Conservation (phyloP, 768 basidiomycete species). For the Phanerochaete carnosa region DNA sequence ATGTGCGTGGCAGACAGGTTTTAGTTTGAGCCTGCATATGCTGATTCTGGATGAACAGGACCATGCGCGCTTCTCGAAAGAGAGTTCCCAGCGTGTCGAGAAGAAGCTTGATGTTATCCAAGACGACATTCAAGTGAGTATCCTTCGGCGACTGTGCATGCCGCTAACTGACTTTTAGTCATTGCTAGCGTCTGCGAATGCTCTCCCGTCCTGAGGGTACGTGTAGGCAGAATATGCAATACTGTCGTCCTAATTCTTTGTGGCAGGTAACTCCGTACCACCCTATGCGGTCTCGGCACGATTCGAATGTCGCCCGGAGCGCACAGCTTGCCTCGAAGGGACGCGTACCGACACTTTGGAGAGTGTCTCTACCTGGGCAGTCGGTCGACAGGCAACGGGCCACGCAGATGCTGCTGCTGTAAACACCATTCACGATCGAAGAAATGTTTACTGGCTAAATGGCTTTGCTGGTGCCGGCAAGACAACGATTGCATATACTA, state of each 20-base stretch:
- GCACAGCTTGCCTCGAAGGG: not conserved
- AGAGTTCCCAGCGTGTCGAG: not conserved
- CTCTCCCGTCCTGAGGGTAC: not conserved
- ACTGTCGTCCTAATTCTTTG: not conserved
- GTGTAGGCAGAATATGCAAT: not conserved
- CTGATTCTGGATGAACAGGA: too few relatives aligned
- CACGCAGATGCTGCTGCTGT: not conserved
- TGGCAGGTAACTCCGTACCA: not conserved
- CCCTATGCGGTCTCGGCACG: not conserved
- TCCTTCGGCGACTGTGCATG: not conserved
- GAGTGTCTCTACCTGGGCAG: not conserved
- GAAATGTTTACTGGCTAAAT: not conserved
- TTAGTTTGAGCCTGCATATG: too few relatives aligned
- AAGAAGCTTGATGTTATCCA: not conserved
- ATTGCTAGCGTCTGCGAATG: not conserved
- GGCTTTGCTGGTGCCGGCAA: not conserved
- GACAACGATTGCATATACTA: not conserved
- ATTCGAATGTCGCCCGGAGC: not conserved
- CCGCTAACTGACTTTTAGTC: not conserved
- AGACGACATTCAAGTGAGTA: not conserved
- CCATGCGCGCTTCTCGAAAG: too few relatives aligned
- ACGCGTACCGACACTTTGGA: not conserved
- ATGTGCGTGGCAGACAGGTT: too few relatives aligned
- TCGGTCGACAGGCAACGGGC: not conserved
- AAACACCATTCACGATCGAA: not conserved